Evolutionary conservation across 176 grass and related monocot species (phyloP).

Genomic region (Microstegium vimineum): DNA sequence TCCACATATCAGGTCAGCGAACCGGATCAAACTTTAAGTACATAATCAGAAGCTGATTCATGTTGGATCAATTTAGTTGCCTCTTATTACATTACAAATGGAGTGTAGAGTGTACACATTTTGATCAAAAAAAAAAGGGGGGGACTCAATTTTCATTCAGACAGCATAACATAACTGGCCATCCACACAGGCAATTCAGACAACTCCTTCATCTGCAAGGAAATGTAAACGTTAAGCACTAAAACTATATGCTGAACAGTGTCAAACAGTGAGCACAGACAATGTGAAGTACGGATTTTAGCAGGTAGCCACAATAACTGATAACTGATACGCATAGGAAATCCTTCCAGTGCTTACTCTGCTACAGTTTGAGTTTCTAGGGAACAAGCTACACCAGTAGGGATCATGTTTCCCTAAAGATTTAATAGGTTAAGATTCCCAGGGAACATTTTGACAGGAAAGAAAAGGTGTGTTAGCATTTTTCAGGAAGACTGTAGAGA

Average conservation of each 20-base stretch:
- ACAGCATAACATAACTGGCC: not conserved
- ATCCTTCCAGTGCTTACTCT: not conserved
- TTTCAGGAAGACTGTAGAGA: not conserved
- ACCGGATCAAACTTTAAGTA: not conserved
- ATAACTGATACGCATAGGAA: not conserved
- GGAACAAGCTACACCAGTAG: not conserved
- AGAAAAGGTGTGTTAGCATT: not conserved
- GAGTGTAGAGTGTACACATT: not conserved
- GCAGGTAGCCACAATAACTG: too few relatives aligned
- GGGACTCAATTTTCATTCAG: not conserved
- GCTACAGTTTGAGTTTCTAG: not conserved
- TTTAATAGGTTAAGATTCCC: not conserved
- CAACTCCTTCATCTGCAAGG: conserved; percentile 12
- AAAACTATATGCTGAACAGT: not conserved
- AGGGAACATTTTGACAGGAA: not conserved
- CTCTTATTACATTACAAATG: conserved; percentile 38
- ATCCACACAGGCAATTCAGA: not conserved
- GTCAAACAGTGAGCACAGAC: not conserved
- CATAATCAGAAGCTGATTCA: not conserved
- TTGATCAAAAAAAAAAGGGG: not conserved
- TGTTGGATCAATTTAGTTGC: conserved; percentile 2
- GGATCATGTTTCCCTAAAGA: not conserved
- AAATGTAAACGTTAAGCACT: not conserved
- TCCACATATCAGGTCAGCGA: not conserved
- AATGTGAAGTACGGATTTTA: too few relatives aligned